Evolutionary conservation across 768 basidiomycete species (phyloP), one percentile per base, ranked within the genome.

Genomic region (Lactarius pseudohatsudake): DNA sequence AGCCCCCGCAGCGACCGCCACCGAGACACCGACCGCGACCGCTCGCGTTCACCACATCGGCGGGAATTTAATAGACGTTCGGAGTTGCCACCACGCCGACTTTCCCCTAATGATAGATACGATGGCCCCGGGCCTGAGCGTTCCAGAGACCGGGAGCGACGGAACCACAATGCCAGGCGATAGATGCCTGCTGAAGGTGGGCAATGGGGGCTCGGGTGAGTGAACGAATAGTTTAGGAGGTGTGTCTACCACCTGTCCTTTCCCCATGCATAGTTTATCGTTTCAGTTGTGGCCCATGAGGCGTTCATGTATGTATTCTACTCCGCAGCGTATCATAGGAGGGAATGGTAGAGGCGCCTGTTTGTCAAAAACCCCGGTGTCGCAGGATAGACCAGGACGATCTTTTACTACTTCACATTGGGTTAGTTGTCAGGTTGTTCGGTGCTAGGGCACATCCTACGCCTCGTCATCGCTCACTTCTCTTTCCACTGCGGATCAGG

Each of bases 71-170:
- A 36, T 34, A 54, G 45, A n/a, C 62, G 36, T 28, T 61, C 53
- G 13, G 45, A 58, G 22, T 50, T 53, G 38, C 56, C 22, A n/a
- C 40, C 57, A 8, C 50, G 20, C 15, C 61, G 50, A 10, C 30
- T 40, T 30, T 18, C 67, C 54, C 75, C 61, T 53, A 47, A 62
- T 15, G 59, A 32, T 9, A 74, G 66, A 3, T 81, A 82, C 65
- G 76, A 75, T 62, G 73, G 73, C 7, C 68, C 60, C 10, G 76
- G 77, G 66, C 72, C 74, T 41, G 78, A 80, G 61, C 70, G 84
- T 54, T 80, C 78, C 65, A 74, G 79, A 50, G 82, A 85, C 66
- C 77, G 86, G 28, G 79, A 79, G 70, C 74, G 83, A 54, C 86
- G 86, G 86, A 82, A 73, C 20, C 34, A n/a, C 13, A 58, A 20